Percentiles rank a stretch among this genome's conserved stretches.
phyloP scores from a whole-genome alignment of 805 yeast genomes.

The Millerozyma miso region DNA sequence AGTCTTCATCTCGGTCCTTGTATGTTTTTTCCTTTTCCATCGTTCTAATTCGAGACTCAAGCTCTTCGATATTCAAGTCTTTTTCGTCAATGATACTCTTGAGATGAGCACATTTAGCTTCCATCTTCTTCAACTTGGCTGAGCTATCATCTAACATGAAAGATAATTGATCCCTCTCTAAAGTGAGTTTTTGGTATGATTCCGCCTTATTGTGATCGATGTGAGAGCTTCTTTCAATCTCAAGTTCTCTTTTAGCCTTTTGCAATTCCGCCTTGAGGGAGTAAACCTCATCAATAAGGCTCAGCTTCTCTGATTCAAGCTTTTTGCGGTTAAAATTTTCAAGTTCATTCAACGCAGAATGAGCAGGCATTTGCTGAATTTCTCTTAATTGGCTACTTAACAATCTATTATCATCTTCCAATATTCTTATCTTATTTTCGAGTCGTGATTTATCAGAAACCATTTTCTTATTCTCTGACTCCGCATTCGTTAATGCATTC shows the following conservation, averaged over 20 bases:
- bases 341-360: constrained; percentile 20
- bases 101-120: constrained; percentile 14
- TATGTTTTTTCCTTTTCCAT: constrained; percentile 20
- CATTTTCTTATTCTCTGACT: constrained; percentile 20
- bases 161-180: constrained; percentile 12
- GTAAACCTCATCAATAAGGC: constrained; percentile 26
- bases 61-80: constrained; percentile 31
- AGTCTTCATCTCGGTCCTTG: constrained; percentile 22
- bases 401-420: constrained; percentile 27
- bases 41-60: constrained; percentile 30
- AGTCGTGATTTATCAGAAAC: constrained; percentile 10
- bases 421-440: constrained; percentile 15
- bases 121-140: constrained; percentile 9
- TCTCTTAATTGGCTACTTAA: constrained; percentile 17
- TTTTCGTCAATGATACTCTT: constrained; percentile 22
- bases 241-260: constrained; percentile 33
- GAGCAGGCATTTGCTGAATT: constrained; percentile 6
- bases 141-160: constrained; percentile 17
- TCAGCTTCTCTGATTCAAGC: constrained; percentile 25
- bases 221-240: constrained; percentile 18
- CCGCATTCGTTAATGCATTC: constrained; percentile 19
- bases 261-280: constrained; percentile 32
- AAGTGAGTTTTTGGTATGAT: constrained; percentile 10
- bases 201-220: constrained; percentile 5
- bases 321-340: constrained; percentile 17